These are phyloP conservation scores for Syzygium jambos DNA, from an alignment of 345 rosid species.

Conservation along the genomic window DNA sequence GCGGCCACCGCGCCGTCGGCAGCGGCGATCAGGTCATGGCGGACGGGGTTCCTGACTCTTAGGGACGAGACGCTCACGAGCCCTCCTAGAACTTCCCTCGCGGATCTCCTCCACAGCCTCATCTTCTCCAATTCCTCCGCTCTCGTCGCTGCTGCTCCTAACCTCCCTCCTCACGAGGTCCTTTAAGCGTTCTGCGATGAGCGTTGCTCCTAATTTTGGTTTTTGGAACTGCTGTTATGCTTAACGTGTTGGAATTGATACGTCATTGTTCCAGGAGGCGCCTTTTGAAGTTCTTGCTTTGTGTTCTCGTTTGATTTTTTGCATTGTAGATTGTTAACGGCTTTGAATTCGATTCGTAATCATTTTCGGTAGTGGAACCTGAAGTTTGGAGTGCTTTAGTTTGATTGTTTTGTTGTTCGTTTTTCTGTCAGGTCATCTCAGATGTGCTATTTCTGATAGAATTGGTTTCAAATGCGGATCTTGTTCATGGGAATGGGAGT, in stretches of 20 bases:
- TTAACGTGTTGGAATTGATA: neutral
- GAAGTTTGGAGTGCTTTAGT: neutral
- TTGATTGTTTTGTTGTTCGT: neutral
- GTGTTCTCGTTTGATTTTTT: neutral
- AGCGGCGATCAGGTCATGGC: constrained; percentile 38
- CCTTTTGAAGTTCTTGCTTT: neutral
- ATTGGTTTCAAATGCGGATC: constrained; percentile 38
- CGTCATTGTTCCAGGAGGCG: neutral
- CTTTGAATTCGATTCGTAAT: neutral
- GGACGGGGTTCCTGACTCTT: constrained; percentile 78
- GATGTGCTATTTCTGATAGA: constrained; percentile 71
- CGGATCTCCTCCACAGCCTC: constrained; percentile 46
- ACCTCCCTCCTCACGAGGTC: constrained; percentile 76
- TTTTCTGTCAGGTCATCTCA: constrained; percentile 34
- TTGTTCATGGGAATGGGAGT: constrained; percentile 13
- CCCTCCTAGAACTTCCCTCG: constrained; percentile 26
- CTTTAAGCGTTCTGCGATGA: neutral
- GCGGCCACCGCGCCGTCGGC: constrained; percentile 13
- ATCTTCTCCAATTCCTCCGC: constrained; percentile 56
- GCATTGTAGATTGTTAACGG: neutral
- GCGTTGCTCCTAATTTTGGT: neutral
- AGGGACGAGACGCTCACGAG: constrained; percentile 62
- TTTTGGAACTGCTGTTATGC: neutral
- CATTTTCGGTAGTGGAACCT: neutral
- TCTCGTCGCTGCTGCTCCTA: constrained; percentile 51